Evolutionary conservation across 2,329 filamentous ascomycete genomes (phyloP).

Genomic region (Pyrenochaeta sp.): DNA sequence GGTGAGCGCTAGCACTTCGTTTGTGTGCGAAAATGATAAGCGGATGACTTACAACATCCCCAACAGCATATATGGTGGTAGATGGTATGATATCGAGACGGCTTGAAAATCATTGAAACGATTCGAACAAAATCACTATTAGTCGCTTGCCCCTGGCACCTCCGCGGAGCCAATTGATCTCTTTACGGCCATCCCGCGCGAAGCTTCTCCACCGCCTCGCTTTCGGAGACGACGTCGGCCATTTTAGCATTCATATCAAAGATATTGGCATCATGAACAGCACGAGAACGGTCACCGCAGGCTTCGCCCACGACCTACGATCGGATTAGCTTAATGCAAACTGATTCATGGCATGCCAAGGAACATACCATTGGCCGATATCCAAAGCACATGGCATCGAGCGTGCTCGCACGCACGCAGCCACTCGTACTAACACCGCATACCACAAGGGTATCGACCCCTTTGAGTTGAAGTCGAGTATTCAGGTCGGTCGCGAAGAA

Average conservation of each 20-base stretch:
- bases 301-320: constrained; percentile 52
- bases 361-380: constrained; percentile 54
- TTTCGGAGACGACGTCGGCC: constrained; percentile 54
- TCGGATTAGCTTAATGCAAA: constrained; percentile 12
- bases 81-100: no score
- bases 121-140: no score
- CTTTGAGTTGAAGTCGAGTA: constrained; percentile 48
- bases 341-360: constrained; percentile 15
- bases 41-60: no score
- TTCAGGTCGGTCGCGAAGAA: constrained; percentile 57
- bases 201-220: constrained; percentile 51
- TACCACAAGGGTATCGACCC: constrained; percentile 55
- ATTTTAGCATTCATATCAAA: constrained; percentile 58
- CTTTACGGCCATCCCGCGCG: constrained; percentile 46
- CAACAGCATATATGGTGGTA: no score
- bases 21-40: no score
- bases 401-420: constrained; percentile 54
- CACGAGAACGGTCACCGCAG: constrained; percentile 55
- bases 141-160: no score
- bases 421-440: constrained; percentile 59
- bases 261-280: constrained; percentile 55
- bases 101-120: no score
- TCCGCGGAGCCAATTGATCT: no score
- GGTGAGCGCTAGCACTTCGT: no score
- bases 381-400: constrained; percentile 56